Percentiles rank a stretch among this genome's conserved stretches.
These are phyloP conservation scores for Cutaneotrichosporon spelunceum DNA, from an alignment of 1,284 basidiomycete species.

Conservation along the genomic window DNA sequence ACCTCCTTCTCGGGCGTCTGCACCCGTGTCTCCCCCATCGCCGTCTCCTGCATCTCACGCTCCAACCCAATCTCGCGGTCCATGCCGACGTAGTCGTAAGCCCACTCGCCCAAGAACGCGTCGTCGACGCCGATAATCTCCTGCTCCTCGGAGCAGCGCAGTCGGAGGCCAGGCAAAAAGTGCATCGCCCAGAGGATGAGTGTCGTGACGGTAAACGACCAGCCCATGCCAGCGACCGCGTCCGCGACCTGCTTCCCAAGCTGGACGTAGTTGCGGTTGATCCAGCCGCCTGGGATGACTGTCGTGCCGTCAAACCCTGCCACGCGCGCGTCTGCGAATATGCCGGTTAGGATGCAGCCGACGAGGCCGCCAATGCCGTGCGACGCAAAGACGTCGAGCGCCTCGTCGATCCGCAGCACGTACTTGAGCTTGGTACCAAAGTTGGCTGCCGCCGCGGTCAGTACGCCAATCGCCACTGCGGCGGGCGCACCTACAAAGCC, in stretches of 20 bases:
- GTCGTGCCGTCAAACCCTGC: constrained; percentile 77
- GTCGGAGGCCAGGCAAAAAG: constrained; percentile 77
- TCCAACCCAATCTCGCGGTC: constrained; percentile 63
- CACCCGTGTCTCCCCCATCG: constrained; percentile 9
- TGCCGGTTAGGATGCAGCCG: constrained; percentile 63
- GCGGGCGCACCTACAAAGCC: constrained; percentile 82
- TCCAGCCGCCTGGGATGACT: constrained; percentile 78
- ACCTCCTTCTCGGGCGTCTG: constrained; percentile 6
- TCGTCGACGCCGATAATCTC: constrained; percentile 94
- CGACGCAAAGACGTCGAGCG: constrained; percentile 72
- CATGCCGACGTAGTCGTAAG: constrained; percentile 71
- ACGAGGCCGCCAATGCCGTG: constrained; percentile 85
- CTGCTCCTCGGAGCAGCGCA: constrained; percentile 74
- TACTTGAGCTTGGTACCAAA: constrained; percentile 89
- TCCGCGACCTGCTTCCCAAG: constrained; percentile 69
- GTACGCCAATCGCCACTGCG: constrained; percentile 76
- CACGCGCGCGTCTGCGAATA: constrained; percentile 84
- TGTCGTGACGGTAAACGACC: constrained; percentile 78
- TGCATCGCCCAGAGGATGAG: constrained; percentile 91
- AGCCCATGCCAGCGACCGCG: constrained; percentile 62
- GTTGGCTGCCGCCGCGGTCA: constrained; percentile 82
- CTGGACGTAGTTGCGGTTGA: constrained; percentile 69
- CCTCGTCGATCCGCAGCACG: constrained; percentile 64
- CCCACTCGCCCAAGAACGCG: constrained; percentile 88
- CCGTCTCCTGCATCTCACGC: neutral